phyloP scores from a whole-genome alignment of 495 filamentous ascomycete species.

The Penicillium verhagenii region DNA sequence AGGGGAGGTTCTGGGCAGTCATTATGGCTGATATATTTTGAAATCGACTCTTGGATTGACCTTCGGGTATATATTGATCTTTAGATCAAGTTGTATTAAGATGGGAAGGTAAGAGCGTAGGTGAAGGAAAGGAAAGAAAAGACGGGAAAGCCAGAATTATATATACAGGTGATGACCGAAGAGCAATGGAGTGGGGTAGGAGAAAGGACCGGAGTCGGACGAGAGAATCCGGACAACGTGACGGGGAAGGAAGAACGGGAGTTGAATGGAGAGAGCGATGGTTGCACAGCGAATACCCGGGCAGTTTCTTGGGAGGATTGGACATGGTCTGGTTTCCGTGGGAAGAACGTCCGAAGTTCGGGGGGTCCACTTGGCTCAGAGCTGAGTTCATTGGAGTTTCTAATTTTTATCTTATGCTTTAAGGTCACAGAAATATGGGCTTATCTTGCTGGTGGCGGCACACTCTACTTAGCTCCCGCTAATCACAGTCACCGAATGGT shows the following conservation, averaged over 20 bases:
- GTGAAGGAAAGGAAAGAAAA: conserved; percentile 9
- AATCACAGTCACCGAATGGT: background rate
- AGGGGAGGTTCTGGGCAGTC: conserved; percentile 68
- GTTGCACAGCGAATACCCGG: conserved; percentile 5
- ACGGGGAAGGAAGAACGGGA: conserved; percentile 14
- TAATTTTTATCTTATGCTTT: conserved; percentile 44
- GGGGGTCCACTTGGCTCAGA: conserved; percentile 15
- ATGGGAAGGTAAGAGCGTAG: conserved; percentile 14
- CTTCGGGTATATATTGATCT: conserved; percentile 5
- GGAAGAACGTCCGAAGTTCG: conserved; percentile 40
- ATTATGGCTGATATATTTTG: conserved; percentile 46
- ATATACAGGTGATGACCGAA: conserved; percentile 7
- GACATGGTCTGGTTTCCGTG: conserved; percentile 15
- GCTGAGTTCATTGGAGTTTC: no score
- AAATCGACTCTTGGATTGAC: conserved; percentile 8
- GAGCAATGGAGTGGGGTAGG: conserved; percentile 6
- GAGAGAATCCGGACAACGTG: conserved; percentile 18
- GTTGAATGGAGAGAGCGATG: background rate
- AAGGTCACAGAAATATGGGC: conserved; percentile 37
- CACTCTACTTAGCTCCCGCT: background rate
- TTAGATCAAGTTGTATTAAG: conserved; percentile 5
- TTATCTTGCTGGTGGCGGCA: conserved; percentile 36
- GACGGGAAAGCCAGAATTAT: conserved; percentile 14
- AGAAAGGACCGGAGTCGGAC: conserved; percentile 37
- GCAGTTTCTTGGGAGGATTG: background rate